phyloP scores from a whole-genome alignment of 257 asterid genomes.

The Misopates orontium region DNA sequence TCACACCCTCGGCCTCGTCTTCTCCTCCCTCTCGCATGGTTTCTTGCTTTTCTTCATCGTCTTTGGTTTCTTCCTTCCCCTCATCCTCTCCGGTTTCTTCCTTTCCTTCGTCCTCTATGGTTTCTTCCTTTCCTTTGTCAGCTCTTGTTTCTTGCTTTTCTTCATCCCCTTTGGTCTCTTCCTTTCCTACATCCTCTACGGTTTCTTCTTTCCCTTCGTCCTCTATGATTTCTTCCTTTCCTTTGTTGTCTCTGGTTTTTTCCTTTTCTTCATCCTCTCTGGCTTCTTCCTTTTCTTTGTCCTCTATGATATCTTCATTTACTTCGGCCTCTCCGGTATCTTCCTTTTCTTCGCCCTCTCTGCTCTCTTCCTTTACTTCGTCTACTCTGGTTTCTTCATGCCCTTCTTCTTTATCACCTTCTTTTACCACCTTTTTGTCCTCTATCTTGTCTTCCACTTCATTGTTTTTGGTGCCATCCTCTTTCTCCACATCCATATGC shows the following conservation, averaged over 20 bases:
- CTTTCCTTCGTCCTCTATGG: background rate
- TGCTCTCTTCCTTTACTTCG: slow-evolving; percentile 33
- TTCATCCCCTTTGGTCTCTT: background rate
- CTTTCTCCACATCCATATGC: slow-evolving; percentile 48
- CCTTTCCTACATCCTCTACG: background rate
- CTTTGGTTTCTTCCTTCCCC: background rate
- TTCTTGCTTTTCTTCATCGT: background rate
- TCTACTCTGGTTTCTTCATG: slow-evolving; percentile 26
- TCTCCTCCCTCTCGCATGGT: slow-evolving; percentile 24
- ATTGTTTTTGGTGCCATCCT: slow-evolving; percentile 23
- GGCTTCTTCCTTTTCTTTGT: slow-evolving; percentile 12
- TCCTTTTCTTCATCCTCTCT: background rate
- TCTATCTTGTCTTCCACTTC: slow-evolving; percentile 22
- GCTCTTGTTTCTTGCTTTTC: background rate
- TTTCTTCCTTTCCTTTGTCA: background rate
- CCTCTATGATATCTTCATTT: slow-evolving; percentile 16
- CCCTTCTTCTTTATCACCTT: slow-evolving; percentile 18
- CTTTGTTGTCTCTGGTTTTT: background rate
- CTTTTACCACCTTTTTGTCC: background rate
- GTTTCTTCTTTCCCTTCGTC: background rate
- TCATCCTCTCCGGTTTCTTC: slow-evolving; percentile 11
- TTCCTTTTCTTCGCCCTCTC: slow-evolving; percentile 39
- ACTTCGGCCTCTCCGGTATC: background rate
- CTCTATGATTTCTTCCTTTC: slow-evolving; percentile 20
- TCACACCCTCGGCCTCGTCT: slow-evolving; percentile 25